Percentiles rank a stretch among this genome's conserved stretches.
phyloP scores from a whole-genome alignment of 177 flowering plant species.

The Vitis hybrid region DNA sequence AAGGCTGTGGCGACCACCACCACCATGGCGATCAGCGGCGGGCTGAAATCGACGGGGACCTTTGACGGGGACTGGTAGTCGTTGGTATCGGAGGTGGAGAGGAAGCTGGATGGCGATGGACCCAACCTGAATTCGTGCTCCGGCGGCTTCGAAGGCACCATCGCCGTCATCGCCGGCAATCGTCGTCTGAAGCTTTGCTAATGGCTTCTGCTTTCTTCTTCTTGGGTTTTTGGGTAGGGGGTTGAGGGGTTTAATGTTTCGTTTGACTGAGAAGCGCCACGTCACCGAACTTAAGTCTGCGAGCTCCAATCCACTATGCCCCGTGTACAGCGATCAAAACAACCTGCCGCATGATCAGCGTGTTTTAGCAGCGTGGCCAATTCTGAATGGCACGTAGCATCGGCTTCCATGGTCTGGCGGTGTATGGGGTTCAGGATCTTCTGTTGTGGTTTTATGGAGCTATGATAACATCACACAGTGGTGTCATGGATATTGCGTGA shows the following conservation, averaged over 20 bases:
- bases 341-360: too few species aligned
- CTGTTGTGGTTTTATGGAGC: too few species aligned
- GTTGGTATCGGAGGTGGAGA: conserved; percentile 9
- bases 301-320: too few species aligned
- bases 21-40: conserved; percentile 90
- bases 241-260: conserved; percentile 11
- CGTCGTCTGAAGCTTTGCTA: background rate
- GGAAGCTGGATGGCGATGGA: conserved; percentile 6
- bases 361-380: too few species aligned
- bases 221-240: too few species aligned
- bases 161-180: background rate
- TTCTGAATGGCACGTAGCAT: too few species aligned
- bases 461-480: too few species aligned
- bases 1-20: conserved; percentile 83
- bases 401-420: too few species aligned
- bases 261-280: conserved; percentile 14
- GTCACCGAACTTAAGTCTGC: too few species aligned
- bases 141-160: conserved; percentile 1
- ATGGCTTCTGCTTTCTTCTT: background rate
- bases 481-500: too few species aligned
- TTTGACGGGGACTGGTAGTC: conserved; percentile 26
- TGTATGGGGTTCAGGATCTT: too few species aligned
- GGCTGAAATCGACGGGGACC: conserved; percentile 66
- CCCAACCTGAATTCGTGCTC: background rate
- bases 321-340: too few species aligned